Evolutionary conservation across 805 yeast species (phyloP).

Genomic region (Candida lessepsii): DNA sequence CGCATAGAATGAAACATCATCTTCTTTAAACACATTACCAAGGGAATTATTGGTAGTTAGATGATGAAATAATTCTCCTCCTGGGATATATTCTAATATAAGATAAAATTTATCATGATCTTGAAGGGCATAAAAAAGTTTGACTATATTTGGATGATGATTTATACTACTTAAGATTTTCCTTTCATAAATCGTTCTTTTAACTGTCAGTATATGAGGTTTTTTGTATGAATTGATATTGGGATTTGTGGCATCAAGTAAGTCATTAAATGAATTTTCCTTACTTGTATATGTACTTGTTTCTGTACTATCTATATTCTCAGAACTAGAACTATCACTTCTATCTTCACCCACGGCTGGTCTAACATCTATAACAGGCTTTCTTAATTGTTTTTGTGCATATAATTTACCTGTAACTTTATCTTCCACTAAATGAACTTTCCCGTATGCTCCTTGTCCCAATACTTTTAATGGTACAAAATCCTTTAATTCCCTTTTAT

Average conservation of each 20-base stretch:
- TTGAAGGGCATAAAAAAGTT: slow-evolving; percentile 44
- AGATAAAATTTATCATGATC: slow-evolving; percentile 43
- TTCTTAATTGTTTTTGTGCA: slow-evolving; percentile 45
- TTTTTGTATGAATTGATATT: no score
- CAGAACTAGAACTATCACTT: neutral
- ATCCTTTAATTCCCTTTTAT: slow-evolving; percentile 20
- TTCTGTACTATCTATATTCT: neutral
- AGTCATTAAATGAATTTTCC: neutral
- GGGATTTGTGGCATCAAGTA: no score
- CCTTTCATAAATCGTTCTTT: slow-evolving; percentile 41
- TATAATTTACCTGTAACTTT: slow-evolving; percentile 34
- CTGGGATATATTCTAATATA: slow-evolving; percentile 43
- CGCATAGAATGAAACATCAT: slow-evolving; percentile 40
- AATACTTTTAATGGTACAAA: slow-evolving; percentile 42
- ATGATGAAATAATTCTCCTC: slow-evolving; percentile 47
- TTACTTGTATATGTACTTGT: neutral
- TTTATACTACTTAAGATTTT: slow-evolving; percentile 38
- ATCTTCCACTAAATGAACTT: slow-evolving; percentile 42
- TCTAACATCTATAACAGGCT: slow-evolving; percentile 28
- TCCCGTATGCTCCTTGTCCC: slow-evolving; percentile 46
- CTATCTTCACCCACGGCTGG: neutral
- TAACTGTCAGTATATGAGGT: slow-evolving; percentile 11
- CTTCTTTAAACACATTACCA: slow-evolving; percentile 28
- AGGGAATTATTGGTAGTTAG: slow-evolving; percentile 26
- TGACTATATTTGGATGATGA: slow-evolving; percentile 45